These are phyloP conservation scores for Coccinonectria pachysandricola DNA, from an alignment of 2,329 filamentous ascomycete genomes.

Conservation along the genomic window DNA sequence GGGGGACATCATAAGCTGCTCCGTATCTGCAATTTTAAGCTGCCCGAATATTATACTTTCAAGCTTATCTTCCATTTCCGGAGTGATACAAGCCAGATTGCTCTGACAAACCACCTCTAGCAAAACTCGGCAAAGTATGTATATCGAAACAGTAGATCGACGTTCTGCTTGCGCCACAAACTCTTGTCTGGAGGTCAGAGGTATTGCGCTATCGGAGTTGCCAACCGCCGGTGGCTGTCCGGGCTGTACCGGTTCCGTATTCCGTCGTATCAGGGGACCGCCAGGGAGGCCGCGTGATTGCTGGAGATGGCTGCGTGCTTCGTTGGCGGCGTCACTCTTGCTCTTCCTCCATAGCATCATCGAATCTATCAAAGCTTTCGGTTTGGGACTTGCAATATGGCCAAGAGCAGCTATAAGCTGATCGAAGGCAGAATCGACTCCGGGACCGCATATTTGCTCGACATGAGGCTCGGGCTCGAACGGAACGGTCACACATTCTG, in stretches of 20 bases:
- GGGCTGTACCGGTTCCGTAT: slow-evolving; percentile 59
- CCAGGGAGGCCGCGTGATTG: slow-evolving; percentile 36
- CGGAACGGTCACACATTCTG: slow-evolving; percentile 70
- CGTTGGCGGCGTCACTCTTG: slow-evolving; percentile 80
- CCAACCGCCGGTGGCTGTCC: slow-evolving; percentile 15
- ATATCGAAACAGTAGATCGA: slow-evolving; percentile 88
- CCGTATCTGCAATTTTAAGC: slow-evolving; percentile 76
- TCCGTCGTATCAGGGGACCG: slow-evolving; percentile 53
- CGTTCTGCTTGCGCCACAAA: slow-evolving; percentile 73
- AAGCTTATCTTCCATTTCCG: slow-evolving; percentile 87
- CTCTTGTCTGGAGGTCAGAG: slow-evolving; percentile 49
- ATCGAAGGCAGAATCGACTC: slow-evolving; percentile 81
- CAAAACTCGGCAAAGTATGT: slow-evolving; percentile 85
- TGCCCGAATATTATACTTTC: slow-evolving; percentile 97
- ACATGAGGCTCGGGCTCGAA: slow-evolving; percentile 75
- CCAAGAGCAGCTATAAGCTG: slow-evolving; percentile 88
- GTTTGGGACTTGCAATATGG: slow-evolving; percentile 88
- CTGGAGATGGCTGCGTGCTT: slow-evolving; percentile 50
- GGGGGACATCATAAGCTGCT: slow-evolving; percentile 66
- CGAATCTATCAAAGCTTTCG: slow-evolving; percentile 89
- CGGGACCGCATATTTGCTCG: slow-evolving; percentile 82
- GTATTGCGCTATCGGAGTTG: slow-evolving; percentile 25
- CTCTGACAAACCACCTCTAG: slow-evolving; percentile 92
- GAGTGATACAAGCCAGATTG: slow-evolving; percentile 67
- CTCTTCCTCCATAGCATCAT: slow-evolving; percentile 98